Base-by-base conservation (phyloP, 2,329 filamentous ascomycete genomes). In the Zopfia rhizophila region DNA sequence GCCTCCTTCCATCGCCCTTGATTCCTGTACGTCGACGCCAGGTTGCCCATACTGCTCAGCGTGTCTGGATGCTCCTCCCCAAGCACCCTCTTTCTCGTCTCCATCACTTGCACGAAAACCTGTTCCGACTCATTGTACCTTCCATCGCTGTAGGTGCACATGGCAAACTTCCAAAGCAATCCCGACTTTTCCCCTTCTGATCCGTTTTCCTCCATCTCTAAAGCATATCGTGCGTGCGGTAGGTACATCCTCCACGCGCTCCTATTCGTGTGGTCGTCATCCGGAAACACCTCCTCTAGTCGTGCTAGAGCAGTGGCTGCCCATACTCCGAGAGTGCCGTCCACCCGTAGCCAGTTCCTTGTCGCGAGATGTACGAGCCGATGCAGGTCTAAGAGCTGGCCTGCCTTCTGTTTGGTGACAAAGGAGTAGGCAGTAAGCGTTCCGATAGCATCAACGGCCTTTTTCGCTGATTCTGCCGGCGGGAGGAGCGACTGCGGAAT, bases 161-260 rank as follows among this genome's bases (percentile, higher is more conserved):
- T 39, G 13, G 21, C 36, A 39, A n/a, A 39, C 29, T 23, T 27
- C n/a, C 19, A 39, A n/a, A n/a, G n/a, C n/a, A n/a, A n/a, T n/a
- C n/a, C n/a, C n/a, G n/a, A n/a, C n/a, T n/a, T n/a, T n/a, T n/a
- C n/a, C n/a, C n/a, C n/a, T n/a, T 37, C 19, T 33, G 22, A 8
- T 14, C 35, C 6, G 12, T 25, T 33, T 3, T 30, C 14, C 35
- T 30, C 18, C n/a, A 38, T 27, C 38, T 63, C 62, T 62, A 61
- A 52, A 69, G 62, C 65, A 61, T 59, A 66, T 65, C 66, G 63
- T 68, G 66, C 60, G 60, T 55, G 65, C n/a, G n/a, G n/a, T n/a
- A 39, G 23, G 16, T 39, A 39, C 12, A 30, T 12, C 21, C 36
- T 39, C 36, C 36, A 39, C 6, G 29, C 29, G 18, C 36, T 39